A percentile compares a stretch with the other conserved stretches of the same genome.
Evolutionary conservation across 2,329 filamentous ascomycete genomes (phyloP).

Genomic region (Polytolypa hystricis): DNA sequence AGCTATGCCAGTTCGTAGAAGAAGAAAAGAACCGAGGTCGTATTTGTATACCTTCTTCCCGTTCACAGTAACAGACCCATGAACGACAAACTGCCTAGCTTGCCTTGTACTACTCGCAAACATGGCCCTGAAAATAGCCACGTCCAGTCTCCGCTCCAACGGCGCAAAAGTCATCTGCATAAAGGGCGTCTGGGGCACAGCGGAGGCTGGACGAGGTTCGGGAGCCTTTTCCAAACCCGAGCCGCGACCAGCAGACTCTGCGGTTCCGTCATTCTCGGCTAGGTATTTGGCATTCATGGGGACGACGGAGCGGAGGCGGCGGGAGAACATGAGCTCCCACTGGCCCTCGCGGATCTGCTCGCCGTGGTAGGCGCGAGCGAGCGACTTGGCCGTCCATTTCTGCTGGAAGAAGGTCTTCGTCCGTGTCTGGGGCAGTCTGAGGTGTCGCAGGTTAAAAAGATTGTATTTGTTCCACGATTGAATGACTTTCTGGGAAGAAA

Average conservation of each 20-base stretch:
- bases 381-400: constrained; percentile 87
- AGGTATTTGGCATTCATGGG: constrained; percentile 75
- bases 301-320: constrained; percentile 68
- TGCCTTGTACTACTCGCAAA: constrained; percentile 91
- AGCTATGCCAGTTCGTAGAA: background rate
- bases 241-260: constrained; percentile 72
- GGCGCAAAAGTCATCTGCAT: constrained; percentile 95
- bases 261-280: constrained; percentile 68
- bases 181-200: constrained; percentile 56
- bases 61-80: constrained; percentile 90
- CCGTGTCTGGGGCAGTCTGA: constrained; percentile 35
- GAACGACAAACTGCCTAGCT: constrained; percentile 85
- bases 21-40: background rate
- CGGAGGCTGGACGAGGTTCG: constrained; percentile 12
- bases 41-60: constrained; percentile 64
- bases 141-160: constrained; percentile 79
- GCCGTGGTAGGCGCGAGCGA: constrained; percentile 80
- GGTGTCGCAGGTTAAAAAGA: constrained; percentile 69
- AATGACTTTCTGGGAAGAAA: constrained; percentile 61
- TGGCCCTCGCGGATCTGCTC: constrained; percentile 87
- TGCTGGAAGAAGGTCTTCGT: constrained; percentile 83
- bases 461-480: constrained; percentile 98
- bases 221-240: constrained; percentile 47
- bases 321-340: constrained; percentile 88
- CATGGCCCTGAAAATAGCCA: constrained; percentile 84